Base-by-base conservation (phyloP, 106 monocot species). In the Ottelia alismoides region DNA sequence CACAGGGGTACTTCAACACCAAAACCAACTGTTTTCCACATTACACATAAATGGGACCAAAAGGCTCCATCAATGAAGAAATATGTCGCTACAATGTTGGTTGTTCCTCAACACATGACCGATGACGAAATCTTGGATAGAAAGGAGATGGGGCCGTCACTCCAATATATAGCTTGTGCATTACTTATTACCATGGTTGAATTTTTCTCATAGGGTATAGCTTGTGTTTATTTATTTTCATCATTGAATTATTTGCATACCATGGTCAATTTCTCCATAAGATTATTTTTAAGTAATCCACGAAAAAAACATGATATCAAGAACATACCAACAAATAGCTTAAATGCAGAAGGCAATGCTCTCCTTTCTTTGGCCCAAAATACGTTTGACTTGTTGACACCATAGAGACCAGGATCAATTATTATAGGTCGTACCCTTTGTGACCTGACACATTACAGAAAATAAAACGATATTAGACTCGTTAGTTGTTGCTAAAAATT, bases 321-420 rank as follows among this genome's bases (percentile, higher is more conserved):
- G n/a, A n/a, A n/a, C n/a, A 31, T 88, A 96, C 94, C 94, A 76
- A 79, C 65, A 79, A 88, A 96, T 57, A 88, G 48, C 68, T 96
- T 96, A 69, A 96, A 96, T 40, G 94, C 70, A 51, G 88, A 57
- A 60, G 94, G 94, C 64, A 88, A 47, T 18, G 75, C 74, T 62
- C 94, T 81, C 71, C 76, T 88, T 54, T 88, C 94, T 67, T 85
- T 88, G 47, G 72, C 69, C 84, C 81, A 88, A 65, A 81, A 76
- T 25, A 96, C 32, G 30, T 76, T 62, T 25, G 65, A 65, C 67
- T 53, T 88, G 22, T 78, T 73, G n/a, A 70, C 65, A 50, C 66
- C 64, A 64, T 88, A 81, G 9, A 96, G 48, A 27, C 64, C 76
- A 61, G 88, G 76, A 77, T 88, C 94, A 28, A 96, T 85, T 71